Evolutionary conservation across 2,329 filamentous ascomycete genomes (phyloP), one percentile per base, ranked within the genome.

Genomic region (Exophiala oligosperma): DNA sequence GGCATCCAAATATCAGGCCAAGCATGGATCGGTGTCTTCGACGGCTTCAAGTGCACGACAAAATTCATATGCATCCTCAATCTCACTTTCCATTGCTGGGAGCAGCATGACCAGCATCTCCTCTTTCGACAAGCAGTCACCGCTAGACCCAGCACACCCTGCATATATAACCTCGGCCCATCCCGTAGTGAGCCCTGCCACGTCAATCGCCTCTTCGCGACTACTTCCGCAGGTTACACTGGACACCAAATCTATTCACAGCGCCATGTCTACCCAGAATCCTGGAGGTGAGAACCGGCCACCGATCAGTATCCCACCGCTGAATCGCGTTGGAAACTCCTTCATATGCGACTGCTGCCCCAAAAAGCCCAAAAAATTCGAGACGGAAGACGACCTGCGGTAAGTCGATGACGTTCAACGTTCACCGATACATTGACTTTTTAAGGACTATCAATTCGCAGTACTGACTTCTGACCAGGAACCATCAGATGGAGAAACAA

Each of bases 301-400:
- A 11, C 32, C 32, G 11, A 35, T 35, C 2, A 11, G 32, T 35
- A 5, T 70, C 5, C 61, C 70, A 7, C 57, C 61, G 26, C 69
- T 69, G 17, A 66, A 72, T 7, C 83, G 84, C 56, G 74, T 85
- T 47, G 78, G 81, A 49, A 84, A 84, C 21, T 72, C 83, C 32
- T 87, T 81, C 68, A 86, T 96, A 76, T 97, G 92, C 75, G 91
- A 96, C 69, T 97, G 93, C 73, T 97, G 92, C 74, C 92, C 92
- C 0, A 97, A 97, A 75, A 97, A 97, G 75, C 92, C 92, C 1
- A 96, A 95, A 75, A 96, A 95, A 70, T 97, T 97, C 69, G 91
- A 95, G 66, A 90, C 85, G 3, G 81, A 85, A 62, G 89, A 93
- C 63, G 91, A 96, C 65, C 79, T 97, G 56, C 86, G 86, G 92